Evolutionary conservation across 2,329 filamentous ascomycete species (phyloP), one percentile per base, ranked within the genome.

Genomic region (Aspergillus japonicus): DNA sequence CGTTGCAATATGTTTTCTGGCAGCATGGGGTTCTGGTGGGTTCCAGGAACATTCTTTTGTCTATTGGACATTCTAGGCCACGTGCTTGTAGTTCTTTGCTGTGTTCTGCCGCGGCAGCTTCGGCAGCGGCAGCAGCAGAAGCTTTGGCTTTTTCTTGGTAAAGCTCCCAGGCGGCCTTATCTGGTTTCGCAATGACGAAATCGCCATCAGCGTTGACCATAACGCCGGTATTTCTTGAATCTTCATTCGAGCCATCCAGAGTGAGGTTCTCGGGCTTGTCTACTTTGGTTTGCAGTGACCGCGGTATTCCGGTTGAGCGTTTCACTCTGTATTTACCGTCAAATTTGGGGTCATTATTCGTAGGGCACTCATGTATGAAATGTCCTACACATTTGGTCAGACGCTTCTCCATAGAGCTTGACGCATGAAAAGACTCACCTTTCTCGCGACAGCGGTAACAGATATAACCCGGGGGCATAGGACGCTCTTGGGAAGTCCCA

Each of bases 11-110:
- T 75, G 93, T 97, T 85, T 90, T 96, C 81, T 90, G 87, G 84
- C 95, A 99, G 86, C 95, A 99, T 68, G 95, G 94, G 74, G 95
- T 98, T 86, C 96, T 96, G 85, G 96, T 95, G 85, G 95, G 94
- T 77, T 97, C 92, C 87, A 96, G 89, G 81, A 98, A 97, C 85
- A 96, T 89, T 79, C 91, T 93, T 81, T 96, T 96, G 87, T 98
- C 95, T 83, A 98, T 90, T 66, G 92, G 85, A 83, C 95, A 99
- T 78, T 95, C 89, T 74, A 99, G 82, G 67, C 94, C 94, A 71
- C 86, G 89, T 77, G 95, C 90, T 79, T 92, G 89, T 69, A 96
- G 81, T 75, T 94, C 92, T 81, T 95, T 93, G 80, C 91, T 90
- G 72, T 88, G 91, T 68, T 88, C 85, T 65, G 87, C 86, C 56